Evolutionary conservation across 176 grass and related monocot genomes (phyloP).

Genomic region (Carex kokanica): DNA sequence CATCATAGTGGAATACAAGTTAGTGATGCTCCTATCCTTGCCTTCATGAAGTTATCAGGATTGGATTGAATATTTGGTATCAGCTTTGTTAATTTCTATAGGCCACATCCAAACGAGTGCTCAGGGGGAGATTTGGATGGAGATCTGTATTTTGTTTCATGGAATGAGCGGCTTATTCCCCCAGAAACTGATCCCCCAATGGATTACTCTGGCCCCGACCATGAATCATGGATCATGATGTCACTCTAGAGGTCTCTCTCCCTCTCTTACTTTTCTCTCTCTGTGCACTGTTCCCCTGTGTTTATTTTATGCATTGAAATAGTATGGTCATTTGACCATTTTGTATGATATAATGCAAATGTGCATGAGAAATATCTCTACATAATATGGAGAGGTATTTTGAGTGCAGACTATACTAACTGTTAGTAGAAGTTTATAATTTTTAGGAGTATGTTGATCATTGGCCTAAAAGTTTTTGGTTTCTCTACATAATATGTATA

Average conservation of each 20-base stretch:
- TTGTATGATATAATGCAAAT: neutral
- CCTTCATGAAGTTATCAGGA: neutral
- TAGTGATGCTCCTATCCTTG: neutral
- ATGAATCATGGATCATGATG: slow-evolving; percentile 78
- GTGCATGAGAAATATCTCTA: neutral
- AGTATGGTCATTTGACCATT: neutral
- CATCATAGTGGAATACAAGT: neutral
- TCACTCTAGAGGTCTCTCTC: slow-evolving; percentile 70
- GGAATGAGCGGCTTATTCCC: slow-evolving; percentile 82
- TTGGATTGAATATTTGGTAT: neutral
- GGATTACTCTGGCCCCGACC: slow-evolving; percentile 80
- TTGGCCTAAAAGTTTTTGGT: neutral
- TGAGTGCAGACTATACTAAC: neutral
- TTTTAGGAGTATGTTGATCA: neutral
- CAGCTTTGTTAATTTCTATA: slow-evolving; percentile 16
- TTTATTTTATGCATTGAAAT: neutral
- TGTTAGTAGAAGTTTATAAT: neutral
- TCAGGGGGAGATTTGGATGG: slow-evolving; percentile 95
- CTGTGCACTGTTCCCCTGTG: neutral
- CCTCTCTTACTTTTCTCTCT: neutral
- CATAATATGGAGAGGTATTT: neutral
- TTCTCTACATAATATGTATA: neutral
- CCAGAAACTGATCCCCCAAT: slow-evolving; percentile 71
- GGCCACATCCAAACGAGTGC: slow-evolving; percentile 97
- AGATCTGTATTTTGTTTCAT: slow-evolving; percentile 86